phyloP scores from a whole-genome alignment of 139 green algal species.

The Coccomyxa sp. region DNA sequence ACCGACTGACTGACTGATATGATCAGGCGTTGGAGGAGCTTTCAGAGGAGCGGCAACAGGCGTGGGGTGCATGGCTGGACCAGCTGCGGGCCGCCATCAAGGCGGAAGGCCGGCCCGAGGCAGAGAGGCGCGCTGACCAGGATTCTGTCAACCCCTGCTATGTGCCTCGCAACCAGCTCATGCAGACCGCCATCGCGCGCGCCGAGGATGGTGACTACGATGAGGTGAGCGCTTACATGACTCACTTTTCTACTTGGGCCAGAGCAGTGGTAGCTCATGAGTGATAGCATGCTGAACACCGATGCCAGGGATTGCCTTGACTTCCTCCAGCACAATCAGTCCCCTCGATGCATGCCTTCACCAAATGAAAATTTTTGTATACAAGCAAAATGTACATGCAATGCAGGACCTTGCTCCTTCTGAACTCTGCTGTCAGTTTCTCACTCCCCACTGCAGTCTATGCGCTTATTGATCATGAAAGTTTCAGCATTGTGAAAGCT shows the following conservation, averaged over 20 bases:
- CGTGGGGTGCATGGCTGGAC: conserved; percentile 61
- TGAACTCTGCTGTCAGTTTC: too few species aligned
- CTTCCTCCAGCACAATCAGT: too few species aligned
- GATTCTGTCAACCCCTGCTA: conserved; percentile 65
- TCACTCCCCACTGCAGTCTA: too few species aligned
- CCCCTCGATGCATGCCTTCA: too few species aligned
- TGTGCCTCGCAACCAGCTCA: conserved; percentile 79
- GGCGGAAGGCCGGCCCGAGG: conserved; percentile 41
- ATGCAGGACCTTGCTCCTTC: too few species aligned
- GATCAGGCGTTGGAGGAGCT: conserved; percentile 17
- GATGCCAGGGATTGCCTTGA: not conserved
- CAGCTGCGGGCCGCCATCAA: conserved; percentile 44
- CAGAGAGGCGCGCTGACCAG: conserved; percentile 42
- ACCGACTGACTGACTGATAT: not conserved
- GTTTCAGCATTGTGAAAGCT: too few species aligned
- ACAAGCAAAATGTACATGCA: not conserved
- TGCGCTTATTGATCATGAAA: too few species aligned
- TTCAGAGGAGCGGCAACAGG: conserved; percentile 25
- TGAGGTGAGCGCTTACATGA: conserved; percentile 27
- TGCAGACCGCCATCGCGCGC: conserved; percentile 66
- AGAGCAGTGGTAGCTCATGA: not conserved
- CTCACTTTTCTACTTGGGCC: too few species aligned
- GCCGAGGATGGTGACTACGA: conserved; percentile 59
- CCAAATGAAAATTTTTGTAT: not conserved
- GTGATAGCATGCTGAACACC: not conserved